A percentile compares a stretch with the other conserved stretches of the same genome.
These are phyloP conservation scores for Lentinula novae-zelandiae DNA, from an alignment of 1,284 basidiomycete species.

Conservation along the genomic window DNA sequence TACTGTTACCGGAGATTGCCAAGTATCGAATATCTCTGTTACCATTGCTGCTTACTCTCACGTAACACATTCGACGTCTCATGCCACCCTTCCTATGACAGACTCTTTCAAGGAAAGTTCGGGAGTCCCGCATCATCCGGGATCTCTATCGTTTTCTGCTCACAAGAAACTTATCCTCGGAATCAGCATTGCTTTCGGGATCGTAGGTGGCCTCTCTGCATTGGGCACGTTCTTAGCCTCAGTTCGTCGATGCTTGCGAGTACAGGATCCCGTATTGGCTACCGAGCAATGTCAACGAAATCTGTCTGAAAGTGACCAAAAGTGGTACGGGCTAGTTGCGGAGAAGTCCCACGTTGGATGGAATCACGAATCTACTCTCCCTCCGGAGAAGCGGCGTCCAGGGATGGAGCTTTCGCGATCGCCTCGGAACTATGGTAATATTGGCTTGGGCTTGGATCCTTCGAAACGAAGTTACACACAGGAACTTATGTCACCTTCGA, in stretches of 20 bases:
- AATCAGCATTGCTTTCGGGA: conserved; percentile 57
- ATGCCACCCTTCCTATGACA: conserved; percentile 54
- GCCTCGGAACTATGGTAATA: conserved; percentile 10
- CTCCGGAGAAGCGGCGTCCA: not conserved
- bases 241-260: conserved; percentile 49
- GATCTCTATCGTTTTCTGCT: conserved; percentile 33
- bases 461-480: conserved; percentile 20
- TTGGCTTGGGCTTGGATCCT: conserved; percentile 30
- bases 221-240: conserved; percentile 53
- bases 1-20: conserved; percentile 43
- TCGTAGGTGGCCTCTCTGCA: conserved; percentile 55
- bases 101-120: conserved; percentile 26
- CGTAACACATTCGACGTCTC: conserved; percentile 68
- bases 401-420: conserved; percentile 3
- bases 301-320: conserved; percentile 59
- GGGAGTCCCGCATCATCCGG: conserved; percentile 25
- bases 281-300: conserved; percentile 52
- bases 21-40: conserved; percentile 36
- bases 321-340: conserved; percentile 59
- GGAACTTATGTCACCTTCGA: conserved; percentile 28
- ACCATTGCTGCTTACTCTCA: conserved; percentile 64
- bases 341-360: conserved; percentile 23
- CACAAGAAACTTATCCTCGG: conserved; percentile 52
- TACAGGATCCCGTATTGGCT: conserved; percentile 53
- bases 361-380: conserved; percentile 14